A percentile compares a stretch with the other conserved stretches of the same genome.
phyloP scores from a whole-genome alignment of 768 basidiomycete genomes.

The Amanita fuliginea region DNA sequence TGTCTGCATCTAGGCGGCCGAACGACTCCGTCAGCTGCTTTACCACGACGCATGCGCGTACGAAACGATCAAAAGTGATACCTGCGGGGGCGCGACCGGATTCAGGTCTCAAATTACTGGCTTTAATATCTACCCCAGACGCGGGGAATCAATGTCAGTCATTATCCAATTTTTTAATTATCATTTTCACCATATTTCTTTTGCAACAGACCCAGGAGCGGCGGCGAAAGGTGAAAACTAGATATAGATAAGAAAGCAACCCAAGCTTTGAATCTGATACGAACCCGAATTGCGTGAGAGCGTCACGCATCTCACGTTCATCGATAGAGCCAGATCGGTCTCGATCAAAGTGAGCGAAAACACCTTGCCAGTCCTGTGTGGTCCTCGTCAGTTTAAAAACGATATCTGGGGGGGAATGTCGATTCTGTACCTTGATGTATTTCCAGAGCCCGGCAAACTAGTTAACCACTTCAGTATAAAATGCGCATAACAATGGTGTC shows the following conservation, averaged over 20 bases:
- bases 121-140: slow-evolving; percentile 48
- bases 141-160: slow-evolving; percentile 20
- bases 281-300: slow-evolving; percentile 65
- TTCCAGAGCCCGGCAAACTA: slow-evolving; percentile 73
- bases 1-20: slow-evolving; percentile 50
- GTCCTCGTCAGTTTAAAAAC: not conserved
- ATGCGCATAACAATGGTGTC: not conserved
- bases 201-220: slow-evolving; percentile 53
- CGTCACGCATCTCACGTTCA: slow-evolving; percentile 50
- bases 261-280: slow-evolving; percentile 4
- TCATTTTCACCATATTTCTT: slow-evolving; percentile 62
- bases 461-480: slow-evolving; percentile 7
- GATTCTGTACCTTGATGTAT: slow-evolving; percentile 50
- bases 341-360: slow-evolving; percentile 77
- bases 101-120: slow-evolving; percentile 23
- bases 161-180: not conserved
- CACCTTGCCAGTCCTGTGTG: slow-evolving; percentile 67
- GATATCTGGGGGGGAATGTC: not conserved
- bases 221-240: slow-evolving; percentile 60
- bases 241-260: not conserved
- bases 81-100: slow-evolving; percentile 30
- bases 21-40: slow-evolving; percentile 72
- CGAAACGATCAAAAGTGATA: slow-evolving; percentile 81
- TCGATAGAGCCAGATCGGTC: slow-evolving; percentile 79
- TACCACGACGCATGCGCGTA: slow-evolving; percentile 74